Evolutionary conservation across 164 flowering plant species (phyloP).

Genomic region (Vitis amurensis): DNA sequence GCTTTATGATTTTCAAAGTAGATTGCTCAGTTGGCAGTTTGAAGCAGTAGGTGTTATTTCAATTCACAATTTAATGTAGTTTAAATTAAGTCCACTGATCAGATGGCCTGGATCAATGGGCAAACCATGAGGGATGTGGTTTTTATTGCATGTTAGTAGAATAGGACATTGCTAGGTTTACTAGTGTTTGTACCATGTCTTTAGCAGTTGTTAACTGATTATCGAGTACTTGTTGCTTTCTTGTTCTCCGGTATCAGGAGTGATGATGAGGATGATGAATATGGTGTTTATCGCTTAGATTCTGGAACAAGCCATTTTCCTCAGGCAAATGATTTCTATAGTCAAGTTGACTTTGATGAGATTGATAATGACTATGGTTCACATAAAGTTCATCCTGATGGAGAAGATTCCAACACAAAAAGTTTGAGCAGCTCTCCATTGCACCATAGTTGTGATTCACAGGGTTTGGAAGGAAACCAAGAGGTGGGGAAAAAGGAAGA

Average conservation of each 20-base stretch:
- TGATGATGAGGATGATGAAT: constrained; percentile 72
- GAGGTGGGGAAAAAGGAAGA: constrained; percentile 29
- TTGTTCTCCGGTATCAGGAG: constrained; percentile 48
- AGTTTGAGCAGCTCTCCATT: constrained; percentile 46
- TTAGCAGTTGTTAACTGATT: neutral
- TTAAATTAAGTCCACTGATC: no score
- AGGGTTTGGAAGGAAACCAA: constrained; percentile 26
- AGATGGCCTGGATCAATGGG: no score
- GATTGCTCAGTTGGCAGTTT: no score
- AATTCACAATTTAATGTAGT: no score
- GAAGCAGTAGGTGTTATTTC: no score
- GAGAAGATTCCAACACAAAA: constrained; percentile 36
- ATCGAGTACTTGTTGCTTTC: constrained; percentile 1
- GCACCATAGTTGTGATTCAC: constrained; percentile 32
- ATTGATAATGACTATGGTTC: constrained; percentile 46
- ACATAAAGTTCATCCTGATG: constrained; percentile 46
- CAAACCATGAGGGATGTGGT: no score
- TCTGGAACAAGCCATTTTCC: constrained; percentile 45
- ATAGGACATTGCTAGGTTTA: neutral
- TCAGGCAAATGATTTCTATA: constrained; percentile 43
- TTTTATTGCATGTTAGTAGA: no score
- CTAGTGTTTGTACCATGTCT: neutral
- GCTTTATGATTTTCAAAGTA: no score
- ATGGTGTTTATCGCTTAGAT: constrained; percentile 50
- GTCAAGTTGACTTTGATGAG: constrained; percentile 52